Percentiles rank a stretch among this genome's conserved stretches.
phyloP scores from a whole-genome alignment of 202 grass and related monocot species.

The Carex arenaria region DNA sequence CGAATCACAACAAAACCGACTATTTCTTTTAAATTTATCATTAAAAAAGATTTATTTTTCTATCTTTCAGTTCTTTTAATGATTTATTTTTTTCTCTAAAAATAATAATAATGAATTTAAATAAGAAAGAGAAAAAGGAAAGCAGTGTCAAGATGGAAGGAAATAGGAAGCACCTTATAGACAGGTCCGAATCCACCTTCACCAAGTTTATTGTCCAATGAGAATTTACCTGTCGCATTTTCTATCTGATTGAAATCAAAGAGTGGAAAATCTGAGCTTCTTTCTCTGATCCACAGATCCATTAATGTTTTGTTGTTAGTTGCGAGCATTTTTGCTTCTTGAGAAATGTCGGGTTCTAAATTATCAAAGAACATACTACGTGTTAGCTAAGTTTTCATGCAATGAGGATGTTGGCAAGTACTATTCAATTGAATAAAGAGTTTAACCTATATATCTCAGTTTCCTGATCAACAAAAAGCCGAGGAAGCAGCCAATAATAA shows the following conservation, averaged over 20 bases:
- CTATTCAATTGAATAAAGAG: background rate
- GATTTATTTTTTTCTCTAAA: too few species aligned
- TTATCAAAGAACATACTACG: background rate
- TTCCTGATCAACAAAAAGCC: background rate
- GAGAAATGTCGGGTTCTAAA: background rate
- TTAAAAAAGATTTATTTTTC: background rate
- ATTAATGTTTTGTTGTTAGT: slow-evolving; percentile 30
- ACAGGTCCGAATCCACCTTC: slow-evolving; percentile 10
- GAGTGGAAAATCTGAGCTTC: slow-evolving; percentile 44
- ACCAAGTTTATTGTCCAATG: background rate
- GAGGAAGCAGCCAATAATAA: background rate
- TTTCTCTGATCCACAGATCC: slow-evolving; percentile 41
- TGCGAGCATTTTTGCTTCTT: background rate
- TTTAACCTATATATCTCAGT: slow-evolving; percentile 23
- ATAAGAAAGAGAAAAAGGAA: background rate
- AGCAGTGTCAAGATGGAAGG: background rate
- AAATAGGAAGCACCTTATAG: background rate
- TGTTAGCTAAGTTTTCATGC: background rate
- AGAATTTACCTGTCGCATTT: background rate
- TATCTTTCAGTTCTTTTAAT: too few species aligned
- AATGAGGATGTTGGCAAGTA: background rate
- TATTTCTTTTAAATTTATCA: background rate
- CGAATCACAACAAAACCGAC: background rate
- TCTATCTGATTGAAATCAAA: slow-evolving; percentile 45
- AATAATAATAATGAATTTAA: too few species aligned